Conservation (phyloP, 768 basidiomycete genomes). For the Tylopilus balloui region DNA sequence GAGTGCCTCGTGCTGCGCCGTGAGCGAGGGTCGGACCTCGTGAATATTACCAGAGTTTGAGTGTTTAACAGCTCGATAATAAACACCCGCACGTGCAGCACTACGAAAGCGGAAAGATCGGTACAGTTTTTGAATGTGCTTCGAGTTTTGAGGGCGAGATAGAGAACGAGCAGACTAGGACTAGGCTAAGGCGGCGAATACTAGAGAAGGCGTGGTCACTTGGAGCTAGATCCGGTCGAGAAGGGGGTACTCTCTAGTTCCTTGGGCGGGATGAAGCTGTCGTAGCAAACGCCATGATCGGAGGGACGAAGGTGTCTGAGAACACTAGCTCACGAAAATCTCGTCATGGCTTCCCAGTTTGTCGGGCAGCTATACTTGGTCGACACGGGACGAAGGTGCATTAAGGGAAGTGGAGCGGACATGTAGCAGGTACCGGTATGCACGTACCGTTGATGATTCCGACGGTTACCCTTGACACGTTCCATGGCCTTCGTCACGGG, state of each 20-base stretch:
- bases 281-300: constrained; percentile 46
- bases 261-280: constrained; percentile 42
- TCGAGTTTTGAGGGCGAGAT: constrained; percentile 33
- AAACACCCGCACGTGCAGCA: constrained; percentile 15
- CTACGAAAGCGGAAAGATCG: constrained; percentile 36
- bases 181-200: background rate
- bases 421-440: constrained; percentile 45
- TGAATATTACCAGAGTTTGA: constrained; percentile 51
- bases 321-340: constrained; percentile 20
- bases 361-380: background rate
- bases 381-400: background rate
- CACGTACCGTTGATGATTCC: constrained; percentile 5
- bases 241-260: constrained; percentile 32
- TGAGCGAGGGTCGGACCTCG: constrained; percentile 50
- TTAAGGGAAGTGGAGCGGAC: background rate
- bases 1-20: constrained; percentile 40
- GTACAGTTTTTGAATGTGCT: constrained; percentile 35
- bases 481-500: background rate
- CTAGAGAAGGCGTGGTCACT: background rate
- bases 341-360: constrained; percentile 31
- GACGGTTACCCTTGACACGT: constrained; percentile 6
- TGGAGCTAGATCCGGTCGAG: constrained; percentile 12
- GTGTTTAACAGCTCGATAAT: constrained; percentile 25
- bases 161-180: constrained; percentile 3
- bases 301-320: constrained; percentile 32